Evolutionary conservation across 257 asterid species (phyloP), one percentile per base, ranked within the genome.

Genomic region (Gardenia jasminoides): DNA sequence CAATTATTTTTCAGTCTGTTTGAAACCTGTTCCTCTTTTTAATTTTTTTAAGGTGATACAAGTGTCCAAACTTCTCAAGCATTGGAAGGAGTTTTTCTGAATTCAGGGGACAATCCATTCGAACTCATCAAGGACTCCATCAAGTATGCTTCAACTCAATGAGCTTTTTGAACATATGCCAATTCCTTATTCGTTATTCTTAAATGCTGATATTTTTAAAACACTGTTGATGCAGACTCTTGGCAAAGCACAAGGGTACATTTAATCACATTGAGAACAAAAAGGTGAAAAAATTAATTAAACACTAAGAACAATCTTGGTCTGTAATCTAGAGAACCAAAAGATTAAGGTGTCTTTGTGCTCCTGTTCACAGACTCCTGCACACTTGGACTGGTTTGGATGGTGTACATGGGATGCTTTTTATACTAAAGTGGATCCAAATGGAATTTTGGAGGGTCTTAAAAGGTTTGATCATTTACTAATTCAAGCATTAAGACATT

Each of bases 321-420:
- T 56, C 1, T 56, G 62, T 3, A 19, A 56, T 56, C n/a, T 56
- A 19, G 26, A 3, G 62, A 19, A 56, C 26, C 10, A 0, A 56
- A 56, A 56, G 9, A 56, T 56, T 56, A 56, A 19, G n/a, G 6
- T 19, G 26, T 56, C 62, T 56, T 20, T 75, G 24, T 22, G 70
- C 31, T 61, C 15, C 39, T n/a, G 10, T 72, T 28, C 33, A 48
- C 65, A 87, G 91, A 67, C 76, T n/a, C 91, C 92, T 26, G 15
- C 87, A 2, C 89, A 87, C 74, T 80, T 91, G 43, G 88, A 91
- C 78, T 89, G 90, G 87, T 91, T 91, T 72, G 93, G 96, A 46
- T 91, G 96, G 96, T 89, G 96, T 79, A 91, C 96, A 3, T 89
- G 96, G 93, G 96, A 89, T 85, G 93, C 93, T 70, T 90, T 90